Conservation (phyloP, 176 grass and related monocot genomes). For the Bothriochloa decipiens region DNA sequence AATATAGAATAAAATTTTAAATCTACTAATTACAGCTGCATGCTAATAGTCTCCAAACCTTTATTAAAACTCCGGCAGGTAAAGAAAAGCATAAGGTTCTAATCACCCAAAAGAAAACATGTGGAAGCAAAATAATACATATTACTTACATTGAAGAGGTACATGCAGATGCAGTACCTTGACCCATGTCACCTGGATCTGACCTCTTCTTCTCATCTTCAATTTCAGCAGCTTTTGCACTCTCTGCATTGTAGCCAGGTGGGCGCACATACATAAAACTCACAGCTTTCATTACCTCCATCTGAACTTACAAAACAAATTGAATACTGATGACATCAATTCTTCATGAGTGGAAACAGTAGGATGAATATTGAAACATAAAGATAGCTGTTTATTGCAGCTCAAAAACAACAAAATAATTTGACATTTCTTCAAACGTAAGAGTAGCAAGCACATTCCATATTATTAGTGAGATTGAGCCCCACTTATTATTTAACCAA, state of each 20-base stretch:
- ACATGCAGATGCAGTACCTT: constrained; percentile 46
- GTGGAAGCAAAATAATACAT: constrained; percentile 25
- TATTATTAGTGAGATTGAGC: neutral
- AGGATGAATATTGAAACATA: neutral
- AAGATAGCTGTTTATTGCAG: neutral
- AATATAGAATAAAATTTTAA: neutral
- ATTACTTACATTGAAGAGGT: constrained; percentile 61
- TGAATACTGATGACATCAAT: neutral
- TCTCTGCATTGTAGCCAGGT: constrained; percentile 91
- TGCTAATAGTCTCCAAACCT: constrained; percentile 8
- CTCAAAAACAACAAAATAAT: neutral
- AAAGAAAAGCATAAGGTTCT: neutral
- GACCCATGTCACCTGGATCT: constrained; percentile 43
- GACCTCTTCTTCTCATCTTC: constrained; percentile 77
- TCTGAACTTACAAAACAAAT: constrained; percentile 56
- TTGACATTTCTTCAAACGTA: constrained; percentile 11
- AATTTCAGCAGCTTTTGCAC: constrained; percentile 94
- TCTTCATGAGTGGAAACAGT: constrained; percentile 20
- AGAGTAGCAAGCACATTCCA: neutral
- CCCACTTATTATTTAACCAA: constrained; percentile 7
- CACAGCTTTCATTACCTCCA: constrained; percentile 97
- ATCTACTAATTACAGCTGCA: neutral
- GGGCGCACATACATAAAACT: constrained; percentile 98
- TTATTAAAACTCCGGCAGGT: neutral
- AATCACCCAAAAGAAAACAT: neutral